Evolutionary conservation across 2,329 filamentous ascomycete species (phyloP).

Genomic region (Lecanosticta acicola): DNA sequence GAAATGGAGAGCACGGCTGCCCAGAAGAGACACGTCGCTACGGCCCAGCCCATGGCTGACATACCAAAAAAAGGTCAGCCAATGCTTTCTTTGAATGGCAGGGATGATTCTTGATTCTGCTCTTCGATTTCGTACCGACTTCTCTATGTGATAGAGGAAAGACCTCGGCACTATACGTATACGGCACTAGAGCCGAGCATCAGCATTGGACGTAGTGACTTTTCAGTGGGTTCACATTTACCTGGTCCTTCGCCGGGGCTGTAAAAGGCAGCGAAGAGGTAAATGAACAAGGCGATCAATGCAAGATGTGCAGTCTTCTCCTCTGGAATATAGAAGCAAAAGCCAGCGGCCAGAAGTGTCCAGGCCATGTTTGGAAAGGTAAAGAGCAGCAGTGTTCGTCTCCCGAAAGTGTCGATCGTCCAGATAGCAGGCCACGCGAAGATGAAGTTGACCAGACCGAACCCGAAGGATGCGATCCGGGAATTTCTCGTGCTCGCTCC

Average conservation of each 20-base stretch:
- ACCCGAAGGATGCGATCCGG: slow-evolving; percentile 39
- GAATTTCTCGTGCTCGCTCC: slow-evolving; percentile 34
- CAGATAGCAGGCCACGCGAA: slow-evolving; percentile 38
- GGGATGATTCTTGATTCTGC: too few relatives aligned
- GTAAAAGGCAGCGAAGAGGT: slow-evolving; percentile 46
- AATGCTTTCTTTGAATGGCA: too few relatives aligned
- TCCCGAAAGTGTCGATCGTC: slow-evolving; percentile 35
- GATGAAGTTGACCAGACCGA: slow-evolving; percentile 43
- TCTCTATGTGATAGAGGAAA: slow-evolving; percentile 67
- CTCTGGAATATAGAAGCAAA: slow-evolving; percentile 36
- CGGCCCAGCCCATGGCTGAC: slow-evolving; percentile 67
- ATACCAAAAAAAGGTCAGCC: too few relatives aligned
- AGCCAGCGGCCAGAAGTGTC: slow-evolving; percentile 45
- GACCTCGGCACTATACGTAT: slow-evolving; percentile 63
- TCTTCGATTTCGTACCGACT: too few relatives aligned
- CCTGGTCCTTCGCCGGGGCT: slow-evolving; percentile 42
- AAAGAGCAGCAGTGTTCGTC: slow-evolving; percentile 32
- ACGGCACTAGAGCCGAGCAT: slow-evolving; percentile 49
- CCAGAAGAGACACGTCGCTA: slow-evolving; percentile 59
- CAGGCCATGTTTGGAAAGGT: slow-evolving; percentile 46
- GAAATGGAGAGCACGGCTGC: slow-evolving; percentile 47
- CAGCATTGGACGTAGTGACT: slow-evolving; percentile 2
- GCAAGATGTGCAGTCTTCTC: slow-evolving; percentile 38
- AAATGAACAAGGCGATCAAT: slow-evolving; percentile 46
- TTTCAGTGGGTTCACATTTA: neutral